These are phyloP conservation scores for Striga hermonthica DNA, from an alignment of 305 asterid species.

Conservation along the genomic window DNA sequence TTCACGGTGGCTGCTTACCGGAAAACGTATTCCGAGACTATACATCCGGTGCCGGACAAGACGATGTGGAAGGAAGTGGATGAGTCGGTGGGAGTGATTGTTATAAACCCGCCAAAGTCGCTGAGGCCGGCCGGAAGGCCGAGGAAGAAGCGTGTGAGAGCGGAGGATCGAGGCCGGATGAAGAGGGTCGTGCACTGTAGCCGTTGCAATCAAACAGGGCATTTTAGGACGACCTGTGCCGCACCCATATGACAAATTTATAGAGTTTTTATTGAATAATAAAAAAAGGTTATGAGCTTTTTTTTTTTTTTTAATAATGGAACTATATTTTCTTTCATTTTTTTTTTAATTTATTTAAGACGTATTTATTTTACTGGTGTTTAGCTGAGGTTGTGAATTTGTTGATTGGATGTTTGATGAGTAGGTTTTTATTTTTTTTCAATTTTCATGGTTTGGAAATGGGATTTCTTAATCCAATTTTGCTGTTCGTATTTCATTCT, in stretches of 20 bases:
- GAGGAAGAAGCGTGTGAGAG: conserved; percentile 49
- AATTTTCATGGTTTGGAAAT: too few relatives aligned
- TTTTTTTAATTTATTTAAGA: too few relatives aligned
- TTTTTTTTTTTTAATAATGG: too few relatives aligned
- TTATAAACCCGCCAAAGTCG: conserved; percentile 62
- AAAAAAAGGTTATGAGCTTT: too few relatives aligned
- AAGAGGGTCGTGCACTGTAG: conserved; percentile 86
- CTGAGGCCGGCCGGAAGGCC: conserved; percentile 48
- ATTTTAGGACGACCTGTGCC: conserved; percentile 58
- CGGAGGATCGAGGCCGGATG: conserved; percentile 39
- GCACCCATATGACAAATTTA: conserved; percentile 43
- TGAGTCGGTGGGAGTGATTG: conserved; percentile 33
- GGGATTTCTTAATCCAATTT: too few relatives aligned
- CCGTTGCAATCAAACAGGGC: conserved; percentile 91
- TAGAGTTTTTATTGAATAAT: too few relatives aligned
- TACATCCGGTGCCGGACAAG: conserved; percentile 67
- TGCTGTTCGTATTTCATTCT: too few relatives aligned
- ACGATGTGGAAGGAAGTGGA: conserved; percentile 49
- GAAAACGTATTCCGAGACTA: conserved; percentile 58
- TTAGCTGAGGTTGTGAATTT: too few relatives aligned
- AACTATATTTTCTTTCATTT: too few relatives aligned
- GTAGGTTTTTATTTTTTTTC: too few relatives aligned
- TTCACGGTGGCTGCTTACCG: conserved; percentile 59
- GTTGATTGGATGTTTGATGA: too few relatives aligned
- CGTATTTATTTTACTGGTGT: too few relatives aligned